phyloP scores from a whole-genome alignment of 176 grass and related monocot species.

The Musa troglodytarum region DNA sequence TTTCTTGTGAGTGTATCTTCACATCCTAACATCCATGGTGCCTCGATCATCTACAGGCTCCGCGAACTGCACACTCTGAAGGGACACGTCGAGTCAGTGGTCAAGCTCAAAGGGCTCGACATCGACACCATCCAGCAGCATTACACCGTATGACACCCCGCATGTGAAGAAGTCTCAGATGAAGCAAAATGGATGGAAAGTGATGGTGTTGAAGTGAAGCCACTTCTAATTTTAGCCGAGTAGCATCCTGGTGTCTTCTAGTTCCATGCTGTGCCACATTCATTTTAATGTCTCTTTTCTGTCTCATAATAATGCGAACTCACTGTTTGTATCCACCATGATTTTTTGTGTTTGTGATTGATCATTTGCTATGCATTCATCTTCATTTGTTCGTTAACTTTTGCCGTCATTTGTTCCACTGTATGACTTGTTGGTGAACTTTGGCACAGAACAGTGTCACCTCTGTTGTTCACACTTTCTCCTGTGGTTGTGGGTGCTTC shows the following conservation, averaged over 20 bases:
- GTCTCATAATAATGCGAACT: too few species aligned
- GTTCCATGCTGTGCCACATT: background rate
- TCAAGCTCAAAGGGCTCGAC: constrained; percentile 4
- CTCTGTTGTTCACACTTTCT: too few species aligned
- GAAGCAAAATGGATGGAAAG: too few species aligned
- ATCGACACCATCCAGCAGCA: constrained; percentile 2
- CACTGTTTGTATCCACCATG: too few species aligned
- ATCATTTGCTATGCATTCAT: too few species aligned
- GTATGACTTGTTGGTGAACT: too few species aligned
- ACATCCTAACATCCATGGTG: background rate
- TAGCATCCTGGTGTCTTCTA: background rate
- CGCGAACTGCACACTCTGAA: constrained; percentile 9
- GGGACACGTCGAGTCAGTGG: constrained; percentile 4
- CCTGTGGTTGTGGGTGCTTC: too few species aligned
- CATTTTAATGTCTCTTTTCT: background rate
- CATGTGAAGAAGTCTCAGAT: background rate
- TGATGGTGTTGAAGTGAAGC: too few species aligned
- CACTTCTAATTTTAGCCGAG: background rate
- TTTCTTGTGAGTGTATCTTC: background rate
- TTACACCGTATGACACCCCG: background rate
- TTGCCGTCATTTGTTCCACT: too few species aligned
- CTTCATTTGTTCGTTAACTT: too few species aligned
- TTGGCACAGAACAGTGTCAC: too few species aligned
- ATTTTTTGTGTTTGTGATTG: too few species aligned
- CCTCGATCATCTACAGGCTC: background rate